A percentile compares a stretch with the other conserved stretches of the same genome.
These are phyloP conservation scores for Amanita jacksonii DNA, from an alignment of 768 basidiomycete species.

Conservation along the genomic window DNA sequence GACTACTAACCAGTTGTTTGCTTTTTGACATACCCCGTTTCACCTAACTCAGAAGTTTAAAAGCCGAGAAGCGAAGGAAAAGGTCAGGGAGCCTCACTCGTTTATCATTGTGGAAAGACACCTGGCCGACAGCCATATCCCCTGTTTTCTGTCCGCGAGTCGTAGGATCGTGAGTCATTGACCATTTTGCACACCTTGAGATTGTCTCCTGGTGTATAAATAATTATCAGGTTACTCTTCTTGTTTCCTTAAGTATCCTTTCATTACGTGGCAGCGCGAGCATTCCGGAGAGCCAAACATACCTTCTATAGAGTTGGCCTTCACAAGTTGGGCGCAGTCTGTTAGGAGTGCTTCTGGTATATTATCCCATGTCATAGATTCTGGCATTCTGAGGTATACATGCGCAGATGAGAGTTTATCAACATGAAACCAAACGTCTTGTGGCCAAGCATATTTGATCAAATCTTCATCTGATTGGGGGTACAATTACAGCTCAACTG, in stretches of 20 bases:
- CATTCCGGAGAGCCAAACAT: slow-evolving; percentile 16
- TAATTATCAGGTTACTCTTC: slow-evolving; percentile 86
- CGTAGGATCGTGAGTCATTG: not conserved
- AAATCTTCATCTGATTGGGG: slow-evolving; percentile 79
- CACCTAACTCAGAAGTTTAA: slow-evolving; percentile 36
- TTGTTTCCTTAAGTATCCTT: slow-evolving; percentile 68
- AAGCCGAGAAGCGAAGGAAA: not conserved
- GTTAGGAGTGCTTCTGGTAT: slow-evolving; percentile 69
- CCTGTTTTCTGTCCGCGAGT: slow-evolving; percentile 71
- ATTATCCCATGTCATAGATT: slow-evolving; percentile 77
- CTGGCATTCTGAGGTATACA: slow-evolving; percentile 88
- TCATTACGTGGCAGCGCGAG: not conserved
- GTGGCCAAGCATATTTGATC: slow-evolving; percentile 85
- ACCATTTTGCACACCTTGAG: slow-evolving; percentile 56
- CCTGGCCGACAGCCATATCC: slow-evolving; percentile 95
- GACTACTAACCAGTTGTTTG: not conserved
- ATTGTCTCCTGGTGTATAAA: slow-evolving; percentile 90
- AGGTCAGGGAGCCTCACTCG: slow-evolving; percentile 33
- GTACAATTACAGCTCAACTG: not conserved
- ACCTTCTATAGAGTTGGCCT: slow-evolving; percentile 96
- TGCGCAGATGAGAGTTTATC: slow-evolving; percentile 97
- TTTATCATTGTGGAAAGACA: slow-evolving; percentile 91
- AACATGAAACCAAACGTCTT: slow-evolving; percentile 93
- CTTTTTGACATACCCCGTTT: slow-evolving; percentile 50
- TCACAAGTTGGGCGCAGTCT: slow-evolving; percentile 93